Evolutionary conservation across 768 basidiomycete species (phyloP), one percentile per base, ranked within the genome.

Genomic region (Boletellus emodensis): DNA sequence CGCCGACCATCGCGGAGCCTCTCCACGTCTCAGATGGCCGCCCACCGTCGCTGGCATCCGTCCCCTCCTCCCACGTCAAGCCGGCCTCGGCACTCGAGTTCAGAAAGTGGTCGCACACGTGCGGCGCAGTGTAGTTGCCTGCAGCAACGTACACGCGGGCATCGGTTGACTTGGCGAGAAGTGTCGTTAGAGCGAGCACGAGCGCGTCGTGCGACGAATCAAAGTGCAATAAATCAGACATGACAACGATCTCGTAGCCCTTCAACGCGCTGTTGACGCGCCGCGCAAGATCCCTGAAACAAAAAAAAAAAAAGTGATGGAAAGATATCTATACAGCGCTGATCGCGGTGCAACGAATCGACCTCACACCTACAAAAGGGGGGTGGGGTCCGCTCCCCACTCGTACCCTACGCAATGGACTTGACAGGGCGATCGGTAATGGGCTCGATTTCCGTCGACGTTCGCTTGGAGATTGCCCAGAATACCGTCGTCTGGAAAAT

Each of bases 211-310:
- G 87, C 38, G 81, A 84, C 46, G 59, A 57, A 60, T 80, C 72
- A 61, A 88, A 87, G 65, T 87, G 84, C 22, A 90, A 73, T 11
- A 90, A 72, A 67, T 90, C 86, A 3, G 84, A 87, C 41, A 86
- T 73, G 49, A 90, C 76, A 44, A 88, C 70, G 15, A 78, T 57
- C 56, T 87, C 84, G 62, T 75, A 87, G 1, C 71, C 71, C 39
- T 38, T 14, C 46, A 64, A 48, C 62, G 46, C 48, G 46, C 32
- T 7, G 26, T 55, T 53, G 53, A 34, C 32, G 41, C 24, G 22
- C 10, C 49, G 46, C 46, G 54, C 42, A 24, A 61, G 33, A 35
- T 18, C 8, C 35, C 67, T 66, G 43, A 44, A 50, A 35, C 8
- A 33, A 15, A 20, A 20, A 20, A 20, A 20, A 26, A 26, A 26